Evolutionary conservation across 148 eudicot species (phyloP), one percentile per base, ranked within the genome.

Genomic region (Euryodendron excelsum): DNA sequence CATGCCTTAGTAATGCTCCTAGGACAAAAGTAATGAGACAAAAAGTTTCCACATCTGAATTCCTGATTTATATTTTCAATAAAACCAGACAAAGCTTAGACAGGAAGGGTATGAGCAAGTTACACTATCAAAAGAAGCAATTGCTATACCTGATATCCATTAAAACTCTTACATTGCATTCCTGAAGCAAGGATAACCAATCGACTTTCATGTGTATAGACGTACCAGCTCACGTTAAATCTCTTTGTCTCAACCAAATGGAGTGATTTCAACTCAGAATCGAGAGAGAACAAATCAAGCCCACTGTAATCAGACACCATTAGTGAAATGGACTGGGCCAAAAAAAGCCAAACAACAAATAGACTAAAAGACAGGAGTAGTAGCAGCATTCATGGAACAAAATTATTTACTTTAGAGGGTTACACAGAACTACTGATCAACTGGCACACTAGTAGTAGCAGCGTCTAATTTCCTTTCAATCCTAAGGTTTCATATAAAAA

Each of bases 201-300:
- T 79, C 99, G 96, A 83, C 98, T 93, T 88, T 96, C 99, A 92
- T 96, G 99, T 55, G 99, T 92, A 79, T 96, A 96, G 34, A 80
- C 79, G 79, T 92, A 93, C 99, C 99, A 96, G 79, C 88, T 89
- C 78, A 96, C 92, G 81, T 80, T 92, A 52, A 85, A 77, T 84
- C 78, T 92, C 93, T 96, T 96, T 68, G 93, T 86, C 80, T 93
- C 97, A 8, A 85, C 85, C 81, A 92, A 82, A 20, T 79, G 87
- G 63, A 96, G 90, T 71, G 76, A 84, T 85, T 88, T 87, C 56
- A 83, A 71, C 66, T 89, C 94, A 56, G 89, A 72, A 77, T 82
- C 84, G 80, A 82, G 91, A 63, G 87, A 79, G 79, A 85, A 85
- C 39, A 93, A 82, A 79, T 93, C 99, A 78, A 96, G 87, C 53